phyloP scores from a whole-genome alignment of 2,329 filamentous ascomycete genomes.

The Beauveria medogensis region DNA sequence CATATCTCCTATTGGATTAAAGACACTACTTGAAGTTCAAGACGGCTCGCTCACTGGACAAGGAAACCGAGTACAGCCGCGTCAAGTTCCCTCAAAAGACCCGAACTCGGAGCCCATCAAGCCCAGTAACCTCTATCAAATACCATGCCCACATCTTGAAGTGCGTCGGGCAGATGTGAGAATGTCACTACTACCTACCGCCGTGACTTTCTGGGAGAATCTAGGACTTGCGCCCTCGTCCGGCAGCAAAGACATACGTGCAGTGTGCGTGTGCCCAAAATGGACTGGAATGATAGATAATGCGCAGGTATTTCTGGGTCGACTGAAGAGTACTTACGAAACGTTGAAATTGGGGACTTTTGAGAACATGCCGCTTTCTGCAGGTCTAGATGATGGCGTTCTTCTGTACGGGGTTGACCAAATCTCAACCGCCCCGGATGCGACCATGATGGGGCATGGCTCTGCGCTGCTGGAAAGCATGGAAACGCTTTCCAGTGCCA shows the following conservation, averaged over 20 bases:
- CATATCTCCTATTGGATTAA: constrained; percentile 30
- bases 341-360: constrained; percentile 64
- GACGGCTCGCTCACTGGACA: constrained; percentile 48
- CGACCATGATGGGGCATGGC: constrained; percentile 32
- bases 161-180: constrained; percentile 61
- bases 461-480: constrained; percentile 42
- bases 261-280: constrained; percentile 63
- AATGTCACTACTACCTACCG: constrained; percentile 66
- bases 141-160: constrained; percentile 63
- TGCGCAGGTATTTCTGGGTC: constrained; percentile 56
- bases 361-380: constrained; percentile 36
- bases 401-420: constrained; percentile 43
- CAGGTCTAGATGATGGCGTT: constrained; percentile 35
- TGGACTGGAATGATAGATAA: constrained; percentile 55
- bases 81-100: constrained; percentile 35
- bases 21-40: constrained; percentile 47
- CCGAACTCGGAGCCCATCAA: constrained; percentile 37
- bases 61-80: constrained; percentile 43
- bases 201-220: constrained; percentile 74
- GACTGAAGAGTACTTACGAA: constrained; percentile 65
- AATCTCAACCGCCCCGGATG: constrained; percentile 33
- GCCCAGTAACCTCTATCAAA: constrained; percentile 48
- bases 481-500: constrained; percentile 37
- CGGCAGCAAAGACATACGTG: constrained; percentile 62
- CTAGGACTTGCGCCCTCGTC: constrained; percentile 65